Conservation (phyloP, 257 asterid genomes). For the Petrea volubilis region DNA sequence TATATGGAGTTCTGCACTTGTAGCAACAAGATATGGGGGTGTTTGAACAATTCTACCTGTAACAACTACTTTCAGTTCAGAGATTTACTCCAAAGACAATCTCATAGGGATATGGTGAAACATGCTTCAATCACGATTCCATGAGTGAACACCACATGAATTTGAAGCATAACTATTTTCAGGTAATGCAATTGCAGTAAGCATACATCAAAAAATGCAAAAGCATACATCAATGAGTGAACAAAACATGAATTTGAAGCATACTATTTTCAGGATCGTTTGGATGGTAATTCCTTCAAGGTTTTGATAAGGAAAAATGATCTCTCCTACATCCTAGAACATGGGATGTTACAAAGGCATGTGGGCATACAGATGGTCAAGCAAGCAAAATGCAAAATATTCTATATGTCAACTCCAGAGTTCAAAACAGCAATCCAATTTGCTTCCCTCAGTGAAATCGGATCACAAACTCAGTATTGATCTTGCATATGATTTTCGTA, state of each 20-base stretch:
- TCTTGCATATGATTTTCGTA: neutral
- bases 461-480: neutral
- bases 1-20: slow-evolving; percentile 67
- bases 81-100: neutral
- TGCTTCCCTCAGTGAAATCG: neutral
- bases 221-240: too few relatives aligned
- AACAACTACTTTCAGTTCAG: slow-evolving; percentile 12
- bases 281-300: neutral
- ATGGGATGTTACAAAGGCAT: neutral
- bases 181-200: neutral
- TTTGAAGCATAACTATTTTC: neutral
- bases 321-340: neutral
- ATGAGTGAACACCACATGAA: neutral
- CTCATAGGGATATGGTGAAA: neutral
- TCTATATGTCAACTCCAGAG: neutral
- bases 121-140: neutral
- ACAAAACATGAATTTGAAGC: too few relatives aligned
- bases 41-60: slow-evolving; percentile 87
- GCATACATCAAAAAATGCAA: too few relatives aligned
- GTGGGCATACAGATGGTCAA: neutral
- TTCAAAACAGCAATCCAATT: neutral
- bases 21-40: slow-evolving; percentile 81
- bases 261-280: too few relatives aligned
- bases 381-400: neutral
- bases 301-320: neutral